Conservation (phyloP, 345 rosid genomes). For the Hibiscus trionum region DNA sequence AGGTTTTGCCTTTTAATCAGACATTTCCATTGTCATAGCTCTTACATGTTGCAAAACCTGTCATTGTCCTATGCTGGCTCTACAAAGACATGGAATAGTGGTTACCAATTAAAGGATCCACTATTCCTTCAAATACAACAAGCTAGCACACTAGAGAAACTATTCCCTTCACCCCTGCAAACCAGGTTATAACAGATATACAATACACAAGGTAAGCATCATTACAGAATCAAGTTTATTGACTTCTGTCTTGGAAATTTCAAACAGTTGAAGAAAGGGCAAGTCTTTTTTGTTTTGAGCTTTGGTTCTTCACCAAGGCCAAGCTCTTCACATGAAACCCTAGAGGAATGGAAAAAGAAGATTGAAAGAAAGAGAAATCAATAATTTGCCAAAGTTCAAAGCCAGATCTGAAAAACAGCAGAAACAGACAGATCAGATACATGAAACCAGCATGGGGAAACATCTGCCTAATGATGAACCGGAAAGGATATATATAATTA, state of each 20-base stretch:
- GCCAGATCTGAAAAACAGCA: slow-evolving; percentile 31
- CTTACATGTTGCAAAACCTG: neutral
- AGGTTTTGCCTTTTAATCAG: neutral
- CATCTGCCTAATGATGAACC: slow-evolving; percentile 22
- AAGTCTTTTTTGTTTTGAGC: neutral
- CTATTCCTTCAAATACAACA: neutral
- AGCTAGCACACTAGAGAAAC: too few relatives aligned
- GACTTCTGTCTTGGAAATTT: slow-evolving; percentile 1
- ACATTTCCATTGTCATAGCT: neutral
- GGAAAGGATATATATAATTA: slow-evolving; percentile 20
- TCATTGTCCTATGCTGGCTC: slow-evolving; percentile 9
- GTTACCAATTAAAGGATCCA: neutral
- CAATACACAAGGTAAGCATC: too few relatives aligned
- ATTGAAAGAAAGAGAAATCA: neutral
- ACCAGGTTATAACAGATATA: neutral
- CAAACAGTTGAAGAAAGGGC: slow-evolving; percentile 11
- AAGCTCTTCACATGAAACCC: slow-evolving; percentile 23
- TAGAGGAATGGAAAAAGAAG: slow-evolving; percentile 2
- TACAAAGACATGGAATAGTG: neutral
- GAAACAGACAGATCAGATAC: slow-evolving; percentile 44
- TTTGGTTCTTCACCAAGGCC: neutral
- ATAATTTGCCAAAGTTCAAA: slow-evolving; percentile 13
- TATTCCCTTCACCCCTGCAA: neutral
- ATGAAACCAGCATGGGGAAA: slow-evolving; percentile 29
- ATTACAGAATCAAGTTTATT: too few relatives aligned